Conservation (phyloP, 495 filamentous ascomycete genomes). For the Glarea lozoyensis region DNA sequence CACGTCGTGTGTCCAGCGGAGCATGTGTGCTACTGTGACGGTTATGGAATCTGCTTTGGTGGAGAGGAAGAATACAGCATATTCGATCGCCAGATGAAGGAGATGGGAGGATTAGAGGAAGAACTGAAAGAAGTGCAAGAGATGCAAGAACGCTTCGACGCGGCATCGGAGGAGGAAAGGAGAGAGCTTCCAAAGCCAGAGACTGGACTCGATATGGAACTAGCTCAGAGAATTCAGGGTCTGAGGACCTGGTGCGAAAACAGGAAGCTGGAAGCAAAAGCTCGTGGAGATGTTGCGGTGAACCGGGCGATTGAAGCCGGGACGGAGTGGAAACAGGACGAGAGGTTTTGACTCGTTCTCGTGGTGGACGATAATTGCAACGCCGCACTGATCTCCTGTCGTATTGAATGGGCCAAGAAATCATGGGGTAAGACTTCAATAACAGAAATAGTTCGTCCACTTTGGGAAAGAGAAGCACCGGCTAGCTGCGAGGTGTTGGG, state of each 20-base stretch:
- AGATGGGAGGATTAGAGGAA: constrained; percentile 33
- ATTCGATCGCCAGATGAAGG: constrained; percentile 33
- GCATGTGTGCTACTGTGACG: constrained; percentile 68
- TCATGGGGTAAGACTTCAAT: too few species aligned
- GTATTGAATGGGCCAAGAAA: background rate
- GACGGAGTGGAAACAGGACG: constrained; percentile 14
- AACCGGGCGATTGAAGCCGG: constrained; percentile 17
- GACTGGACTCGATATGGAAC: constrained; percentile 5
- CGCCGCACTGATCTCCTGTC: background rate
- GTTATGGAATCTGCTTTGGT: constrained; percentile 71
- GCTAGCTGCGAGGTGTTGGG: too few species aligned
- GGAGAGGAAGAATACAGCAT: constrained; percentile 40
- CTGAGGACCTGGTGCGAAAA: constrained; percentile 8
- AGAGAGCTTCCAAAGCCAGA: constrained; percentile 10
- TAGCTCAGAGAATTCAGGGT: constrained; percentile 7
- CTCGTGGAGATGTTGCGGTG: constrained; percentile 14
- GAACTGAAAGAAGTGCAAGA: constrained; percentile 36
- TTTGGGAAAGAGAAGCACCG: too few species aligned
- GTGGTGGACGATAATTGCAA: background rate
- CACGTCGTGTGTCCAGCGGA: constrained; percentile 53
- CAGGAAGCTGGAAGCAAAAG: constrained; percentile 9
- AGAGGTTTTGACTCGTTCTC: constrained; percentile 15
- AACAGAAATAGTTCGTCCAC: too few species aligned
- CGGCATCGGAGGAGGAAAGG: constrained; percentile 4
- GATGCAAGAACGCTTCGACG: constrained; percentile 16